phyloP scores from a whole-genome alignment of 805 yeast species.

The Ogataea nitratoaversa region DNA sequence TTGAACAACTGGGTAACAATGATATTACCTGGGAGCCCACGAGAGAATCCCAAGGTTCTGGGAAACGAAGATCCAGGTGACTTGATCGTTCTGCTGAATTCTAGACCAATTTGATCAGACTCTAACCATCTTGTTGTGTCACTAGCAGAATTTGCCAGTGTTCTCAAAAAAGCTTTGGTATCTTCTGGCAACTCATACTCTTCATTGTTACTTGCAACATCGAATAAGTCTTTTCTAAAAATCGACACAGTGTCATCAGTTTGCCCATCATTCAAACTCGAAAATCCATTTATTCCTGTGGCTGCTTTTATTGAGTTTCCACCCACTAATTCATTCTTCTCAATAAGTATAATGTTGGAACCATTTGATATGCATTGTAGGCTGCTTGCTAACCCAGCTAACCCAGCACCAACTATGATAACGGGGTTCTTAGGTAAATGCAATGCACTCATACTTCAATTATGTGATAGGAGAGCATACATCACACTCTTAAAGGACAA shows the following conservation, averaged over 20 bases:
- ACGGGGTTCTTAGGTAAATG: slow-evolving; percentile 35
- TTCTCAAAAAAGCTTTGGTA: slow-evolving; percentile 34
- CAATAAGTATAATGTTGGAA: slow-evolving; percentile 50
- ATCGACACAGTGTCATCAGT: slow-evolving; percentile 55
- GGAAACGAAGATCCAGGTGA: slow-evolving; percentile 12
- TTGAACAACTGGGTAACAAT: slow-evolving; percentile 48
- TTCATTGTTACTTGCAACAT: slow-evolving; percentile 39
- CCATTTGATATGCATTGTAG: slow-evolving; percentile 43
- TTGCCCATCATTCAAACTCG: slow-evolving; percentile 30
- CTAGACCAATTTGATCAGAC: slow-evolving; percentile 52
- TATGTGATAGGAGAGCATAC: too few relatives aligned
- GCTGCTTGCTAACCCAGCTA: slow-evolving; percentile 61
- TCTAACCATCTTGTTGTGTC: slow-evolving; percentile 73
- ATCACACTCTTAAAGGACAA: too few relatives aligned
- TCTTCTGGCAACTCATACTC: slow-evolving; percentile 52
- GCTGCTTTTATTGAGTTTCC: slow-evolving; percentile 63
- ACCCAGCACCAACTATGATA: slow-evolving; percentile 61
- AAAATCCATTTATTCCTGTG: slow-evolving; percentile 65
- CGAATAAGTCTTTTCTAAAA: slow-evolving; percentile 60
- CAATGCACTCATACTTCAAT: neutral
- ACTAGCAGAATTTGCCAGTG: slow-evolving; percentile 53
- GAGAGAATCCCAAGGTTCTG: slow-evolving; percentile 11
- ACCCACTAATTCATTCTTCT: slow-evolving; percentile 53
- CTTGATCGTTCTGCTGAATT: slow-evolving; percentile 21
- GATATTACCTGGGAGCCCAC: slow-evolving; percentile 55